Evolutionary conservation across 768 basidiomycete genomes (phyloP).

Genomic region (Calvatia gigantea): DNA sequence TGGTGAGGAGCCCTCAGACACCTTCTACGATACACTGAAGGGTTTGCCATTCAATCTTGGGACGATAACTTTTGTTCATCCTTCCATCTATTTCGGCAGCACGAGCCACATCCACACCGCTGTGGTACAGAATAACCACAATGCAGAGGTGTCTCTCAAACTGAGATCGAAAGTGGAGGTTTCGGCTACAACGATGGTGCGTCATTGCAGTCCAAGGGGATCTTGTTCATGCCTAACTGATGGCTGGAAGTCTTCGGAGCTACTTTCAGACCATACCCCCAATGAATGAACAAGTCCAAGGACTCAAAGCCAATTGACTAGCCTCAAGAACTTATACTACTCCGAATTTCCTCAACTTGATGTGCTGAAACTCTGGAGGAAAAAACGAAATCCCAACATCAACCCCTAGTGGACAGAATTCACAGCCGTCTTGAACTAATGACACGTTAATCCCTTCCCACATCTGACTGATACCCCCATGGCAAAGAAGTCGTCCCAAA

Average conservation of each 20-base stretch:
- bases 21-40: conserved; percentile 93
- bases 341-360: no score
- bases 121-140: conserved; percentile 67
- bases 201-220: conserved; percentile 22
- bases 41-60: conserved; percentile 83
- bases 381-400: no score
- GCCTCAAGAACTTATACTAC: conserved; percentile 90
- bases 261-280: conserved; percentile 86
- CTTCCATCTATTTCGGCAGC: conserved; percentile 19
- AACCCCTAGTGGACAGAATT: no score
- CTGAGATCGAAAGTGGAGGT: conserved; percentile 88
- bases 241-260: conserved; percentile 65
- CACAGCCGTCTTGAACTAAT: no score
- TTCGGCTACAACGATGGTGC: conserved; percentile 88
- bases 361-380: no score
- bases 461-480: no score
- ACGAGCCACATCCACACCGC: conserved; percentile 23
- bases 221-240: conserved; percentile 11
- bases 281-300: conserved; percentile 89
- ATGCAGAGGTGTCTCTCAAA: conserved; percentile 90
- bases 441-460: no score
- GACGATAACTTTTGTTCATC: conserved; percentile 62
- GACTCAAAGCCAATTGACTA: conserved; percentile 92
- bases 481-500: no score
- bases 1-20: conserved; percentile 74